Conservation (phyloP, 257 asterid species). For the Cinchona pubescens region DNA sequence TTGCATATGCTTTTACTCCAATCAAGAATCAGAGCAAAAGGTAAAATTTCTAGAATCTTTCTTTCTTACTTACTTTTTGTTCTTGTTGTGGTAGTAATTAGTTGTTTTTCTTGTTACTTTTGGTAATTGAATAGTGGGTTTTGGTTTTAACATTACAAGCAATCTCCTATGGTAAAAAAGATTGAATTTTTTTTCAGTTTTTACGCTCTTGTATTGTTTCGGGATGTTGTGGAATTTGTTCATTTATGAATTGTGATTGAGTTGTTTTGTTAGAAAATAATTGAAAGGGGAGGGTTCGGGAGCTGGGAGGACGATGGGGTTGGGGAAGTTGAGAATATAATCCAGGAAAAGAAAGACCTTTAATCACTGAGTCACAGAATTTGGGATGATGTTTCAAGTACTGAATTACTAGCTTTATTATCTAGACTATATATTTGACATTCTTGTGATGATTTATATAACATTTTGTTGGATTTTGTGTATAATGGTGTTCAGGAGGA, state of each 20-base stretch:
- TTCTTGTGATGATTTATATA: not conserved
- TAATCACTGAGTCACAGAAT: too few relatives aligned
- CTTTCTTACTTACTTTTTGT: too few relatives aligned
- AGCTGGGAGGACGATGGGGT: too few relatives aligned
- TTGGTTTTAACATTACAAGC: not conserved
- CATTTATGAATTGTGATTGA: not conserved
- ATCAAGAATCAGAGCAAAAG: conserved; percentile 17
- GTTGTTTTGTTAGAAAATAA: not conserved
- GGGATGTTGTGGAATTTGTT: not conserved
- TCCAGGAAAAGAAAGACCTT: not conserved
- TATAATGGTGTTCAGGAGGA: conserved; percentile 41
- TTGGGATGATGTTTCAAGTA: too few relatives aligned
- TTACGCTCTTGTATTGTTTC: too few relatives aligned
- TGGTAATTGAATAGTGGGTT: not conserved
- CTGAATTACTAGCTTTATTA: not conserved
- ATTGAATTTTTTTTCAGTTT: not conserved
- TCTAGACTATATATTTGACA: not conserved
- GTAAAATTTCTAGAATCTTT: conserved; percentile 3
- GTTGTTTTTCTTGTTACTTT: too few relatives aligned
- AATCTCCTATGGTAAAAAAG: not conserved
- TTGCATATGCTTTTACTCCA: conserved; percentile 19
- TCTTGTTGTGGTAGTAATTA: too few relatives aligned
- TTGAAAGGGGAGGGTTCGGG: too few relatives aligned
- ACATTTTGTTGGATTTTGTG: conserved; percentile 5
- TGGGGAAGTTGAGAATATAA: not conserved